Conservation (phyloP, 164 flowering plant species). For the Magnolia officinalis region DNA sequence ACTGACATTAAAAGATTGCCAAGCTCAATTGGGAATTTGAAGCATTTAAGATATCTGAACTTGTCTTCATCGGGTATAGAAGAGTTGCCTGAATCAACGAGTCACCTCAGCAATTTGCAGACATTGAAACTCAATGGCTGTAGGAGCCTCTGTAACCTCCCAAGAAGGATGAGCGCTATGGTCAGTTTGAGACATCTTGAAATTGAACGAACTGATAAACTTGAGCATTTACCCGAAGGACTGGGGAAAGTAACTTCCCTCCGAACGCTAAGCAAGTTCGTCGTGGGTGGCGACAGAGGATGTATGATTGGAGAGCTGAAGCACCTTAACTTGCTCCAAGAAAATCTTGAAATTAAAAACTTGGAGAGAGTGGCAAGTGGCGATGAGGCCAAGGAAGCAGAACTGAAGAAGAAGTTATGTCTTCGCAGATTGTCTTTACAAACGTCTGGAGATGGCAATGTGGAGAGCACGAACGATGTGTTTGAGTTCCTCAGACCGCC, state of each 20-base stretch:
- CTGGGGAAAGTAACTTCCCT: slow-evolving; percentile 5
- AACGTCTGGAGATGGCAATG: background rate
- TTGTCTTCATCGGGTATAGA: background rate
- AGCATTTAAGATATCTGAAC: slow-evolving; percentile 6
- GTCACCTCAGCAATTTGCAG: slow-evolving; percentile 19
- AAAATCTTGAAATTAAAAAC: background rate
- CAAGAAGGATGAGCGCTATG: background rate
- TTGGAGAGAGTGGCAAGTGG: slow-evolving; percentile 1
- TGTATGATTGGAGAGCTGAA: slow-evolving; percentile 3
- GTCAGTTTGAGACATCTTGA: slow-evolving; percentile 9
- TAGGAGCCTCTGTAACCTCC: background rate
- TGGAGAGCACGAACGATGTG: background rate
- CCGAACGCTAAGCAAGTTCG: background rate
- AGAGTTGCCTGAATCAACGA: slow-evolving; percentile 16
- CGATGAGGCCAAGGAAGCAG: background rate
- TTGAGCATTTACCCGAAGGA: background rate
- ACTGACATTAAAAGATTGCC: slow-evolving; percentile 1
- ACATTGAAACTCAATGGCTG: background rate
- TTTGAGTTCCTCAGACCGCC: background rate
- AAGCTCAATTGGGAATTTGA: background rate
- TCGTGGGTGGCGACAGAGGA: background rate
- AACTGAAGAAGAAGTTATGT: background rate
- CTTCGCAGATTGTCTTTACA: background rate
- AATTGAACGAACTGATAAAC: background rate
- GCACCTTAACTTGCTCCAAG: background rate